Base-by-base conservation (phyloP, 2,329 filamentous ascomycete species). In the Coniochaeta sp. region DNA sequence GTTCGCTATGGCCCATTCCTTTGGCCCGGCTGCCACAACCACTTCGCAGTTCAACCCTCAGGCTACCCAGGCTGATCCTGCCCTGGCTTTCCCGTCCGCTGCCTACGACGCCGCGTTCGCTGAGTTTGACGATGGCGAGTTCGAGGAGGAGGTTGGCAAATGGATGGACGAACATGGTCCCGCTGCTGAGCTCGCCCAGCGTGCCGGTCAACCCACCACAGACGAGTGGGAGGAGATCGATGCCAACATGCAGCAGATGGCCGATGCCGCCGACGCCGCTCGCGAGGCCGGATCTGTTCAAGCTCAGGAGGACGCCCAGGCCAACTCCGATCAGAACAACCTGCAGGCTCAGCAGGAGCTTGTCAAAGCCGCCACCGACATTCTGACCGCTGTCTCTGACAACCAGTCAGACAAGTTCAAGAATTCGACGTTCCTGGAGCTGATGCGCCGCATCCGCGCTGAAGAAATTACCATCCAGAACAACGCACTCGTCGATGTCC, bases 361-460 rank as follows among this genome's bases (percentile, higher is more conserved):
- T 26, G 84, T 87, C 18, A 74, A 75, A 35, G 91, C 87, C 1
- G 89, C 89, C 5, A 83, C 81, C 14, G 75, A 85, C 53, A 74
- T 95, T 4, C 73, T 94, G 5, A 76, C 85, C 51, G 83, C 81
- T 32, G 80, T 95, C 12, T 75, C 80, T 18, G 74, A 84, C 59
- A 85, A 92, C 58, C 77, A 81, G 53, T 85, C 79, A 51, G 71
- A 82, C 46, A 92, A 92, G 63, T 94, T 94, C 66, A 81, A 83
- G 60, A 82, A 91, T 62, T 91, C 87, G 58, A 81, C 81, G 53
- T 95, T 95, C 62, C 69, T 92, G 1, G 75, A 79, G 4, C 71
- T 95, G 45, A 94, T 95, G 89, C 81, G 86, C 26, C 79, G 81
- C 53, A 79, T 94, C 51, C 79, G 86, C 49, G 83, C 89, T 62